These are phyloP conservation scores for Telopea speciosissima DNA, from an alignment of 177 flowering plant species.

Conservation along the genomic window DNA sequence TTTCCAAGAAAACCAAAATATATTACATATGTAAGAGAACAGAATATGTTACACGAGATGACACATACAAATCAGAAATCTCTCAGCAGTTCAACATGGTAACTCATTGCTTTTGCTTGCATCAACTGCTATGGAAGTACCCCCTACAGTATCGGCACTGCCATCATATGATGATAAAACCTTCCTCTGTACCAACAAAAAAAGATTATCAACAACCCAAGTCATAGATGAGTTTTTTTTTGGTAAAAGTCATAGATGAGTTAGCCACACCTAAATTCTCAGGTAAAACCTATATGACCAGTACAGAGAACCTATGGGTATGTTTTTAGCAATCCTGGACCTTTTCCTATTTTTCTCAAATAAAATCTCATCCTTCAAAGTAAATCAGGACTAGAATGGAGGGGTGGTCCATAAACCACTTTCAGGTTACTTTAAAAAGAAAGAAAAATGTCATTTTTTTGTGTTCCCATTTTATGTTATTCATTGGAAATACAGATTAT, in stretches of 20 bases:
- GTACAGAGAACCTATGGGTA: no score
- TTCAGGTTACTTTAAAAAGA: no score
- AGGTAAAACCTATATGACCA: no score
- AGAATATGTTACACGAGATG: constrained; percentile 1
- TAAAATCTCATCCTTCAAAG: no score
- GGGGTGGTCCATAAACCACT: no score
- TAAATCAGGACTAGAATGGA: no score
- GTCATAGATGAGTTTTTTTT: constrained; percentile 8
- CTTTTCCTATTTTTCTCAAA: no score
- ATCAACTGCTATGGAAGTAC: constrained; percentile 6
- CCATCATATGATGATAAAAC: constrained; percentile 43
- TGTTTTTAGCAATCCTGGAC: no score
- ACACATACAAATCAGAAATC: not conserved
- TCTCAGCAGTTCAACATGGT: constrained; percentile 7
- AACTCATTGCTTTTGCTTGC: not conserved
- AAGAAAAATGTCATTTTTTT: not conserved
- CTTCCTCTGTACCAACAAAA: constrained; percentile 34
- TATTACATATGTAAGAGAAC: no score
- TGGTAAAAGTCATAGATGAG: constrained; percentile 6
- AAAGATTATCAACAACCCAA: constrained; percentile 1
- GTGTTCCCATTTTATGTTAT: not conserved
- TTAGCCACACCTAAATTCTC: no score
- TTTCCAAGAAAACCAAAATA: not conserved
- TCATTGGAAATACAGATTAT: not conserved
- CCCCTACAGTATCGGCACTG: constrained; percentile 22